These are phyloP conservation scores for Aureobasidium sp. DNA, from an alignment of 2,329 filamentous ascomycete genomes.

Conservation along the genomic window DNA sequence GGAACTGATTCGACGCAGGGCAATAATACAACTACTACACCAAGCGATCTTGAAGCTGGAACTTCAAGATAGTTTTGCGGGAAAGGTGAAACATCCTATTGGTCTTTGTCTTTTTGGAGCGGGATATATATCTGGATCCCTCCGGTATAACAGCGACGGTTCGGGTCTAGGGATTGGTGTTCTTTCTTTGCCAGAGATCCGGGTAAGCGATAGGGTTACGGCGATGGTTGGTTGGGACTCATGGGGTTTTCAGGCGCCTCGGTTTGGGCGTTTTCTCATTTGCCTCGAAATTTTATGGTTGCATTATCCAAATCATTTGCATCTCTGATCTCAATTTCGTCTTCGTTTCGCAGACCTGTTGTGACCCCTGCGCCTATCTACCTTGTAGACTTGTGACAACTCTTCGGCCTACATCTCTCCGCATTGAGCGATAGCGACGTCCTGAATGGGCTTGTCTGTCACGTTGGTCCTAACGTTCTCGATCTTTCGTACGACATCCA, in stretches of 20 bases:
- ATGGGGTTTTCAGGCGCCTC: not conserved
- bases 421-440: slow-evolving; percentile 77
- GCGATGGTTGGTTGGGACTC: not conserved
- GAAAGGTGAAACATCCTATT: not conserved
- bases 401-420: slow-evolving; percentile 68
- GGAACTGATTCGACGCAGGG: slow-evolving; percentile 13
- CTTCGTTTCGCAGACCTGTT: not conserved
- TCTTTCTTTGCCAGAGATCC: not conserved
- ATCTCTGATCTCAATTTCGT: not conserved
- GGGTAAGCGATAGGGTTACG: not conserved
- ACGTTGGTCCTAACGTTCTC: slow-evolving; percentile 71
- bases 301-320: not conserved
- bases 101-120: not conserved
- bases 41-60: slow-evolving; percentile 25
- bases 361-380: not conserved
- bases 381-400: not conserved
- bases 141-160: slow-evolving; percentile 5
- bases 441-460: slow-evolving; percentile 74
- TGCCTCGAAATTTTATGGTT: not conserved
- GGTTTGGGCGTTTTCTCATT: not conserved
- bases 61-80: slow-evolving; percentile 1
- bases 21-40: slow-evolving; percentile 14
- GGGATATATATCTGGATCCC: not conserved
- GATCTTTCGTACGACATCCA: slow-evolving; percentile 88
- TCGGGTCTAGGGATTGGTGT: not conserved